Base-by-base conservation (phyloP, 2,329 filamentous ascomycete species). In the Venturia asperata region DNA sequence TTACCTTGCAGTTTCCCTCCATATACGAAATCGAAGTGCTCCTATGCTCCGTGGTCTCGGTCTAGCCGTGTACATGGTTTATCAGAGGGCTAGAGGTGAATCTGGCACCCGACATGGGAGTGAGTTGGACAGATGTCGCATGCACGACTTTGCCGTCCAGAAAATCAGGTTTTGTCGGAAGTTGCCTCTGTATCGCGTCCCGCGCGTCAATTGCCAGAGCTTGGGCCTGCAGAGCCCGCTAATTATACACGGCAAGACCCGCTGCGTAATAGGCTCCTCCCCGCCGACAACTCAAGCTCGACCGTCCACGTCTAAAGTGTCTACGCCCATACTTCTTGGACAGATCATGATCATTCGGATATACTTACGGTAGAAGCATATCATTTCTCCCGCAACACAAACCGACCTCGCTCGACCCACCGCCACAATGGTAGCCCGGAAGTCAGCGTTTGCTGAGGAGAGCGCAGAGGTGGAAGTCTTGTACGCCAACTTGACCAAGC, bases 401-500 rank as follows among this genome's bases (percentile, higher is more conserved):
- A 42, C 62, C 13, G 62, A 15, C 13, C 19, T 13, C 15, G 24
- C 30, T 24, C 17, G 24, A 6, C 5, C 27, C 27, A n/a, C n/a
- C 52, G 15, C 61, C 61, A 34, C 65, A 7, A 66, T 66, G 65
- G 63, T 60, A 7, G 65, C 52, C 21, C 65, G 63, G 21, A 66
- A 66, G 39, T 80, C 80, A 64, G 82, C 82, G 45, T 83, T 83
- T 73, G 84, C 84, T 43, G 85, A 88, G 77, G 85, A 88, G 77
- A 85, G 83, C 73, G 85, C 85, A 7, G 85, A 88, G 75, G 85
- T 87, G 52, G 85, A 87, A 74, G 85, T 87, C 64, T 76, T 88
- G 30, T 84, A 83, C 69, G 85, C 85, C 65, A 86, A 86, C 69
- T 85, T 97, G 68, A 91, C 95, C 71, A 97, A 96, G 83, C 95